Evolutionary conservation across 495 filamentous ascomycete genomes (phyloP).

Genomic region (Trichoderma virens): DNA sequence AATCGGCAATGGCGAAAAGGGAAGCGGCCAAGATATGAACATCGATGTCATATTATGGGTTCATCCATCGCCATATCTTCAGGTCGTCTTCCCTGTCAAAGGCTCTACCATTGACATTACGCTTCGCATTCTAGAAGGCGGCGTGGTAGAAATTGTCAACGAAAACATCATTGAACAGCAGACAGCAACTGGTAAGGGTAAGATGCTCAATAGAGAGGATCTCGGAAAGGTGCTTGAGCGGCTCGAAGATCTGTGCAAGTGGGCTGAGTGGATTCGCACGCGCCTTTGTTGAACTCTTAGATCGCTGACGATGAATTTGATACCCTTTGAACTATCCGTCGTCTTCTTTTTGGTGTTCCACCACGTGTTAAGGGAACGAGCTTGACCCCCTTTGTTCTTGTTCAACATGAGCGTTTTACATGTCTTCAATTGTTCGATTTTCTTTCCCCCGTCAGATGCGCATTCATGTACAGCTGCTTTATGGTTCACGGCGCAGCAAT

Average conservation of each 20-base stretch:
- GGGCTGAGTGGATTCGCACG: slow-evolving; percentile 45
- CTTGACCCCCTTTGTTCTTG: not conserved
- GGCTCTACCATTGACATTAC: slow-evolving; percentile 33
- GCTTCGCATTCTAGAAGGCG: slow-evolving; percentile 57
- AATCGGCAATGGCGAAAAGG: not conserved
- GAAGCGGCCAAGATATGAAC: slow-evolving; percentile 14
- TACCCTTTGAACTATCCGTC: not conserved
- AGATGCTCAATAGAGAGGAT: slow-evolving; percentile 20
- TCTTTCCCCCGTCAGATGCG: too few relatives aligned
- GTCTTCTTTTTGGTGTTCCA: not conserved
- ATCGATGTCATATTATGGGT: slow-evolving; percentile 44
- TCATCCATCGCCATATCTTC: slow-evolving; percentile 37
- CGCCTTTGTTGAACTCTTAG: slow-evolving; percentile 21
- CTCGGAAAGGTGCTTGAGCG: slow-evolving; percentile 31
- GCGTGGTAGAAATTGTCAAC: slow-evolving; percentile 39
- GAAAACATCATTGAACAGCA: slow-evolving; percentile 14
- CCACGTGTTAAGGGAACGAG: not conserved
- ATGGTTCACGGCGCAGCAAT: too few relatives aligned
- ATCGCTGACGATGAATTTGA: not conserved
- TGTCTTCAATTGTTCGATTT: not conserved
- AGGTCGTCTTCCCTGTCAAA: slow-evolving; percentile 43
- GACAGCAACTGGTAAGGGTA: slow-evolving; percentile 14
- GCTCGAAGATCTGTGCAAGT: slow-evolving; percentile 45
- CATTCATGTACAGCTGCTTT: not conserved
- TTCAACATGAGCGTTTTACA: not conserved